Conservation (phyloP, 208 protist species). For the Strigomonas oncopelti region DNA sequence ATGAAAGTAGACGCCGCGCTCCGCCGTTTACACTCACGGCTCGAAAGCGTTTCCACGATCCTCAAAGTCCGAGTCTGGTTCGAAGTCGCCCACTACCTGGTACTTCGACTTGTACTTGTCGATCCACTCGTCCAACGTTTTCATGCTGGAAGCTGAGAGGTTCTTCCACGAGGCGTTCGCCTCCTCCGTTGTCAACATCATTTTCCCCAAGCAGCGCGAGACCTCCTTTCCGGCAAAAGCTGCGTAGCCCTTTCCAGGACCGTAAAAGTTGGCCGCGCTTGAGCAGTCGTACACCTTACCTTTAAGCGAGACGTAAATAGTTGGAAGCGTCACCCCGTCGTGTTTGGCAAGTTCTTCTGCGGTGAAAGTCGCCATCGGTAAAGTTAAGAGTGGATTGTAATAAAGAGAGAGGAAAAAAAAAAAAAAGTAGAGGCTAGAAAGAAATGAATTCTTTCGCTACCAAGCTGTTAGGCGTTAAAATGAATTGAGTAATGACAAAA, state of each 20-base stretch:
- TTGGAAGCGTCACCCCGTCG: conserved; percentile 30
- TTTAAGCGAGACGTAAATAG: conserved; percentile 79
- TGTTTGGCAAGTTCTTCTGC: conserved; percentile 42
- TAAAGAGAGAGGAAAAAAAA: not conserved
- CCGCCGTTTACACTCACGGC: conserved; percentile 15
- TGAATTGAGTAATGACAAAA: not conserved
- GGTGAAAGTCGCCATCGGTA: conserved; percentile 31
- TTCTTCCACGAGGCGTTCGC: conserved; percentile 75
- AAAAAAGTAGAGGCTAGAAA: conserved; percentile 6
- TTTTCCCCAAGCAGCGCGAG: conserved; percentile 78
- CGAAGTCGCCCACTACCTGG: conserved; percentile 54
- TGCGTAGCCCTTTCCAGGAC: conserved; percentile 60
- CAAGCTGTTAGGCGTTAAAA: not conserved
- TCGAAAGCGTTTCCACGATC: conserved; percentile 36
- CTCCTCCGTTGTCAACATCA: conserved; percentile 74
- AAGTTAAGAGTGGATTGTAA: not conserved
- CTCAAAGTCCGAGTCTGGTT: conserved; percentile 39
- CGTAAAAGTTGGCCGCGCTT: conserved; percentile 66
- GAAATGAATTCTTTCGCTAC: conserved; percentile 6
- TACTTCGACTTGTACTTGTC: conserved; percentile 78
- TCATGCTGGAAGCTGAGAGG: conserved; percentile 50
- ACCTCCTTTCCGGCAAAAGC: conserved; percentile 81
- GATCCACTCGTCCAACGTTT: conserved; percentile 70
- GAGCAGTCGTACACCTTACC: conserved; percentile 78
- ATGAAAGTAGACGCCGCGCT: not conserved